Evolutionary conservation across 2,329 filamentous ascomycete species (phyloP).

Genomic region (Nemania sp.): DNA sequence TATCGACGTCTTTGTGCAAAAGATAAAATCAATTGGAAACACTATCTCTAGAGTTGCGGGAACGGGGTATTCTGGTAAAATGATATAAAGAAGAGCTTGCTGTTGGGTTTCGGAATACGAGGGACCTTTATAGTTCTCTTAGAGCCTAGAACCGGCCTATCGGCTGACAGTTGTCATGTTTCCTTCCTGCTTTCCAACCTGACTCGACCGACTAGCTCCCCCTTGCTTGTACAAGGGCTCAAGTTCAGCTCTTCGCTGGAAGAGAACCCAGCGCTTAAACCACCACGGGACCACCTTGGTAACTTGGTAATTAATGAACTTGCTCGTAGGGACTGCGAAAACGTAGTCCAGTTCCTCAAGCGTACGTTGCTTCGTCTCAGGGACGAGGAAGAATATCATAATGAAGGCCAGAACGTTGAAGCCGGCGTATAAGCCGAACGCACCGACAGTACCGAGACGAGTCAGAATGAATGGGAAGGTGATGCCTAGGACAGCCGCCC

Average conservation of each 20-base stretch:
- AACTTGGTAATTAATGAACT: conserved; percentile 49
- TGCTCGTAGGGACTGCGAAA: conserved; percentile 49
- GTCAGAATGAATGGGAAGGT: conserved; percentile 64
- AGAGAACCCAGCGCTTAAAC: conserved; percentile 43
- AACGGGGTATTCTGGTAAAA: conserved; percentile 18
- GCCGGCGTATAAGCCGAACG: conserved; percentile 52
- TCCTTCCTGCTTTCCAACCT: conserved; percentile 1
- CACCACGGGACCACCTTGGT: conserved; percentile 45
- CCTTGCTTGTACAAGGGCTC: conserved; percentile 37
- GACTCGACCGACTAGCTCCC: not conserved
- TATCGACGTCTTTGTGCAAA: not conserved
- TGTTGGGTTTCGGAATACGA: conserved; percentile 1
- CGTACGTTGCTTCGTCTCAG: conserved; percentile 56
- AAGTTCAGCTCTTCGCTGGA: conserved; percentile 38
- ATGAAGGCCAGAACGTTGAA: conserved; percentile 52
- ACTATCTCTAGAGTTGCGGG: conserved; percentile 14
- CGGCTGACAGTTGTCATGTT: not conserved
- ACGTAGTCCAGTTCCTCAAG: conserved; percentile 57
- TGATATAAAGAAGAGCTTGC: conserved; percentile 1
- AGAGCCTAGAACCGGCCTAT: not conserved
- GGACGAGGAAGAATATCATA: conserved; percentile 55
- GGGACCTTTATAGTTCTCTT: not conserved
- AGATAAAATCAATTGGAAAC: conserved; percentile 9
- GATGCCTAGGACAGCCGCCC: conserved; percentile 64
- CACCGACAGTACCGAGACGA: conserved; percentile 50